Base-by-base conservation (phyloP, 2,329 filamentous ascomycete species). In the Niveomyces coronatus region DNA sequence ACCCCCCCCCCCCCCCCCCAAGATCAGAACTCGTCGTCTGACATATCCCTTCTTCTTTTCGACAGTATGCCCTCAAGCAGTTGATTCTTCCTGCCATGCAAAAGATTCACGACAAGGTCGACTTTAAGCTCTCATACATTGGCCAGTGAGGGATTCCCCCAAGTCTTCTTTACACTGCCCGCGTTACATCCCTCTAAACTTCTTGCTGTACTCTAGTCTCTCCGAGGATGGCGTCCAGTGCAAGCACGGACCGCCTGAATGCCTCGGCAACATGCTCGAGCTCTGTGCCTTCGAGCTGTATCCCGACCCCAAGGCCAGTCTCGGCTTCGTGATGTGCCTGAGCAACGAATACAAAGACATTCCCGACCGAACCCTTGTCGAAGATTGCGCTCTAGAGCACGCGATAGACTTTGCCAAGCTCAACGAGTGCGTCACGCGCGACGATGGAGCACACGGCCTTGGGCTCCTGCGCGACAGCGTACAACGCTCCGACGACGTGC, bases 271-370 rank as follows among this genome's bases (percentile, higher is more conserved):
- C 63, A 94, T 94, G 56, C 70, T 98, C 59, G 82, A 94, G 57
- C 81, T 98, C 35, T 98, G 91, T 63, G 88, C 88, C 23, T 79
- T 80, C 42, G 70, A 82, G 45, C 71, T 91, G 22, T 91, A 91
- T 53, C 83, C 85, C 20, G 79, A 88, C 47, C 84, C 85, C 22
- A 91, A 94, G 61, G 84, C 80, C 47, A 88, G 82, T 51, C 77
- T 98, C 16, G 89, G 89, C 44, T 98, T 96, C 62, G 81, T 86
- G 41, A 91, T 93, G 73, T 98, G 91, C 63, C 64, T 98, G 41
- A 79, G 80, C 16, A 73, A 71, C 45, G 74, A 87, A 44, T 98
- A 88, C 60, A 39, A 67, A 16, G 61, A 78, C 7, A 94, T 98
- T 23, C 89, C 91, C 2, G 68, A 84, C 23, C 74, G 81, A 35